Evolutionary conservation across 345 rosid species (phyloP).

Genomic region (Eutrema yunnanense): DNA sequence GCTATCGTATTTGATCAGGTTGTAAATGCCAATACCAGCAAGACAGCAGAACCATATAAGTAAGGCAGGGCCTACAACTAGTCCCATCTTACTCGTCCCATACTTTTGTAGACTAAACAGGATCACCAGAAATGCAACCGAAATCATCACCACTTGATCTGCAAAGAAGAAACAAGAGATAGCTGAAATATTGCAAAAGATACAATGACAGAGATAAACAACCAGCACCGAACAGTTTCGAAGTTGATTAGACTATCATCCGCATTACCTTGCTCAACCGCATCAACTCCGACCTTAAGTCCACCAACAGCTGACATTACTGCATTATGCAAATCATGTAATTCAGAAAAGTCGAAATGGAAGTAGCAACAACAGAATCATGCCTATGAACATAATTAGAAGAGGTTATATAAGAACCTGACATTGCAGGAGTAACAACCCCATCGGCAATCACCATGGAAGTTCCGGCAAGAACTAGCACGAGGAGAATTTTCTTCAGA

Average conservation of each 20-base stretch:
- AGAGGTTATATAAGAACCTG: slow-evolving; percentile 53
- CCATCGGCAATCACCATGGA: slow-evolving; percentile 99
- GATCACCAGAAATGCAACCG: slow-evolving; percentile 83
- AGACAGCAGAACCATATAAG: slow-evolving; percentile 96
- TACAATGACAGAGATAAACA: neutral
- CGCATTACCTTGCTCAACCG: slow-evolving; percentile 65
- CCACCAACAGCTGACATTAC: slow-evolving; percentile 98
- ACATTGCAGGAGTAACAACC: slow-evolving; percentile 96
- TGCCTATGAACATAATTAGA: slow-evolving; percentile 15
- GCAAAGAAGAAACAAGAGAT: slow-evolving; percentile 40
- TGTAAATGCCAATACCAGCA: slow-evolving; percentile 84
- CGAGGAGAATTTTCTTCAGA: slow-evolving; percentile 73
- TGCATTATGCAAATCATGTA: slow-evolving; percentile 38
- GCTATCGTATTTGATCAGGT: slow-evolving; percentile 67
- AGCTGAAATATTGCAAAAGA: slow-evolving; percentile 13
- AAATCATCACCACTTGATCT: slow-evolving; percentile 91
- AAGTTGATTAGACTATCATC: slow-evolving; percentile 3
- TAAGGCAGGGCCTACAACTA: slow-evolving; percentile 89
- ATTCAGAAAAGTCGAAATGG: slow-evolving; percentile 1
- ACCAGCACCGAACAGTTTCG: neutral
- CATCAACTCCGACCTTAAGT: slow-evolving; percentile 73
- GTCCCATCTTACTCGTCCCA: slow-evolving; percentile 99
- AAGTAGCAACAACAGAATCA: neutral
- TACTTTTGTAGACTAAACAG: slow-evolving; percentile 94
- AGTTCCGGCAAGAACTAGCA: slow-evolving; percentile 93